Base-by-base conservation (phyloP, 2,329 filamentous ascomycete species). In the Gaeumannomyces sp. region DNA sequence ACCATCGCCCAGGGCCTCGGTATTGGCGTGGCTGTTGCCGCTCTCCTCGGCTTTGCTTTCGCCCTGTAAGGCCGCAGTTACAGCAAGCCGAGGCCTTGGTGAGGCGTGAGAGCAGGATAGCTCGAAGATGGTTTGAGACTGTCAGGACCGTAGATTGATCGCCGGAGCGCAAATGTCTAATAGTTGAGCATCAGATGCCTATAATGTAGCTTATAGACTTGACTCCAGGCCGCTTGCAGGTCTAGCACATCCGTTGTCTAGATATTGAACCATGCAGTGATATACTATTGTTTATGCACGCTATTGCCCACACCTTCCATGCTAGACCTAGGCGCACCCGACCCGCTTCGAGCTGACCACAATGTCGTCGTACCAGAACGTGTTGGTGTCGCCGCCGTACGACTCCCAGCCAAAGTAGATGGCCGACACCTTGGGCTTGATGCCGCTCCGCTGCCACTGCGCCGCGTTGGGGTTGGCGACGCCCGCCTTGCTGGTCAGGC, bases 381-480 rank as follows among this genome's bases (percentile, higher is more conserved):
- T 88, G 73, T 87, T 87, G 3, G 77, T 74, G 66, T 85, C 84
- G 0, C 83, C 83, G 13, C 84, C 83, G 68, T 88, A 88, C 5
- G 80, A 83, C 77, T 88, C 85, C 85, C 85, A 87, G 0, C 85
- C 85, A 67, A 87, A 87, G 74, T 87, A 85, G 33, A 87, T 75
- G 10, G 72, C 83, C 0, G 81, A 81, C 64, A 85, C 75, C 70
- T 82, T 82, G 5, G 85, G 84, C 71, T 78, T 82, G 65, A 78
- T 71, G 45, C 67, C 72, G 71, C 80, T 80, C 62, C 80, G 77
- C 68, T 78, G 74, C 85, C 85, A 87, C 70, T 82, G 80, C 1
- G 72, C 78, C 2, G 79, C 80, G 69, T 86, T 84, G 58, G 75
- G 66, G 69, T 87, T 86, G 56, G 76, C 72, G 38, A 75, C 75